Conservation (phyloP, 371 early-diverging fungal genomes). For the Synchytrium microbalum region DNA sequence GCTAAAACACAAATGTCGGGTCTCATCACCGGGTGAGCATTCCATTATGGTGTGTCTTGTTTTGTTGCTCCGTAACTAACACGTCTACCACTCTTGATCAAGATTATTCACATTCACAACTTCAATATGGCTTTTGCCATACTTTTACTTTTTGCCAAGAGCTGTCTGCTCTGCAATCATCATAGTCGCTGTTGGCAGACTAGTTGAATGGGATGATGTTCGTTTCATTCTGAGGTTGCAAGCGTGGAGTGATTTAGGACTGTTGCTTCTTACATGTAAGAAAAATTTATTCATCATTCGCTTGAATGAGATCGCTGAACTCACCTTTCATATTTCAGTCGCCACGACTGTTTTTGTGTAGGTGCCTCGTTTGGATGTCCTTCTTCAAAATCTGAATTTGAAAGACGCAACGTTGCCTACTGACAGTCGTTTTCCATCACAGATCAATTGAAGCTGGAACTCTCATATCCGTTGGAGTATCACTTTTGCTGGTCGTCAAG, state of each 20-base stretch:
- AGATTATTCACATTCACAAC: neutral
- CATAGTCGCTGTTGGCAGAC: slow-evolving; percentile 70
- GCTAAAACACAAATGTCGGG: slow-evolving; percentile 84
- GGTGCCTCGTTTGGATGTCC: no score
- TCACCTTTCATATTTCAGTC: no score
- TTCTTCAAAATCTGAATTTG: no score
- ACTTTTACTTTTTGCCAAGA: slow-evolving; percentile 79
- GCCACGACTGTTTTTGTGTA: no score
- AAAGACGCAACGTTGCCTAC: no score
- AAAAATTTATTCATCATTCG: slow-evolving; percentile 72
- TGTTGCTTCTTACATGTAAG: slow-evolving; percentile 71
- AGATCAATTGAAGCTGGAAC: slow-evolving; percentile 90
- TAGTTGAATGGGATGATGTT: slow-evolving; percentile 76
- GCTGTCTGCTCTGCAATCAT: slow-evolving; percentile 80
- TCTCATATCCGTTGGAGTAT: slow-evolving; percentile 72
- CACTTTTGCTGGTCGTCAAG: slow-evolving; percentile 80
- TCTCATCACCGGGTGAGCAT: slow-evolving; percentile 65
- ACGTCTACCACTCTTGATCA: neutral
- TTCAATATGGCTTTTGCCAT: slow-evolving; percentile 56
- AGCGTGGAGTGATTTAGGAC: slow-evolving; percentile 78
- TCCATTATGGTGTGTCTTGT: slow-evolving; percentile 69
- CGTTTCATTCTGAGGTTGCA: slow-evolving; percentile 69
- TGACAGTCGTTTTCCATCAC: no score
- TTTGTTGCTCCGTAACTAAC: no score
- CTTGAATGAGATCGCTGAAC: no score